phyloP scores from a whole-genome alignment of 2,329 filamentous ascomycete species.

The Botryotinia narcissicola region DNA sequence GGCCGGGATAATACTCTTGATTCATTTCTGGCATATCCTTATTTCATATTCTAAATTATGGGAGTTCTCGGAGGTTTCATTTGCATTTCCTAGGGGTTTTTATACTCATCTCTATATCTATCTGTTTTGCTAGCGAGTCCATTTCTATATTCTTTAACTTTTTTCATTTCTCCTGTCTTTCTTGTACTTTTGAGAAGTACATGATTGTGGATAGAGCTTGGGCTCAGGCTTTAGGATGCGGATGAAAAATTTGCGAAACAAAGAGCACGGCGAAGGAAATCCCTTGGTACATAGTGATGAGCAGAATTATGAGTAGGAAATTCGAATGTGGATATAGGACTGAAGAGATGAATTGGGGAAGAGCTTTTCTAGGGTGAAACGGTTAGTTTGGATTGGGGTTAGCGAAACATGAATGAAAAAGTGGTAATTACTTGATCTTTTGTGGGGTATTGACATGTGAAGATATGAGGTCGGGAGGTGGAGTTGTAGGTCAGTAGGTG shows the following conservation, averaged over 20 bases:
- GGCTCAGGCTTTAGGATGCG: neutral
- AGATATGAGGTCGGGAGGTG: too few relatives aligned
- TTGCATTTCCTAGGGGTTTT: neutral
- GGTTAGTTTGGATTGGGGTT: neutral
- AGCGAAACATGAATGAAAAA: neutral
- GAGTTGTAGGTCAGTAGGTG: neutral
- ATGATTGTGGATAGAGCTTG: neutral
- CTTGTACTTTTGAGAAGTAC: neutral
- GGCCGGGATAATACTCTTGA: neutral
- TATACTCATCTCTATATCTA: neutral
- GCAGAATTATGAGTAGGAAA: neutral
- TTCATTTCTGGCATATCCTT: neutral
- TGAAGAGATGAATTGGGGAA: neutral
- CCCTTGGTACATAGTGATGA: neutral
- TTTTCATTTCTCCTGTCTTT: neutral
- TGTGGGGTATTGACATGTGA: neutral
- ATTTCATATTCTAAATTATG: neutral
- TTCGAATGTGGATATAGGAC: neutral
- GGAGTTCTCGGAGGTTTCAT: constrained; percentile 3
- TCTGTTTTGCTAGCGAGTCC: neutral
- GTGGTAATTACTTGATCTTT: neutral
- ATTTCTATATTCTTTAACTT: neutral
- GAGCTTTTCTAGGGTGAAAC: neutral
- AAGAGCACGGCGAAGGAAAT: neutral
- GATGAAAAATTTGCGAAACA: neutral